These are phyloP conservation scores for Phytopythium montanum DNA, from an alignment of 352 stramenopile genomes.

Conservation along the genomic window DNA sequence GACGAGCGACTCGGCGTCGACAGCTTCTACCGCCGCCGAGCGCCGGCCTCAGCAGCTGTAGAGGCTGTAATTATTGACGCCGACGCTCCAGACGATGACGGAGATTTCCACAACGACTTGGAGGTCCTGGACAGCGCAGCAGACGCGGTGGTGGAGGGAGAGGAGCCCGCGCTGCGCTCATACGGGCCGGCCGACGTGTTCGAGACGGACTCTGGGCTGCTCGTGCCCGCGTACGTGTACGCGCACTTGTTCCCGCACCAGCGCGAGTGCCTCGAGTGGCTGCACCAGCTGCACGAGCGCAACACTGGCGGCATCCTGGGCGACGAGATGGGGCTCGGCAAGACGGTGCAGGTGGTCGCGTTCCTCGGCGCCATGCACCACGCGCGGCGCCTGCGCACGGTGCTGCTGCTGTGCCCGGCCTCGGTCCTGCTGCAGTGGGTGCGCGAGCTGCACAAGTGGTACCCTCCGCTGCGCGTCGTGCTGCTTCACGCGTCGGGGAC, in stretches of 20 bases:
- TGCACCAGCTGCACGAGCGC: constrained; percentile 95
- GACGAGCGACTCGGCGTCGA: constrained; percentile 17
- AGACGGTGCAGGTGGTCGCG: constrained; percentile 93
- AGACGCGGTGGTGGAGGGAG: constrained; percentile 4
- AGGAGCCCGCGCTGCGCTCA: constrained; percentile 6
- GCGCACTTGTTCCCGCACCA: constrained; percentile 93
- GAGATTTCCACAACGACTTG: constrained; percentile 24
- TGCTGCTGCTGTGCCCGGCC: constrained; percentile 94
- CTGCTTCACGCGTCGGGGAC: constrained; percentile 88
- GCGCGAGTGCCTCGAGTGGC: constrained; percentile 94
- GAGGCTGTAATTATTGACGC: constrained; percentile 1
- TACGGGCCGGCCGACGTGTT: constrained; percentile 51
- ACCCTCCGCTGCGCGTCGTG: constrained; percentile 83
- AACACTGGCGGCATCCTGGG: constrained; percentile 96
- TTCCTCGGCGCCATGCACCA: constrained; percentile 77
- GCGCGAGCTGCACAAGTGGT: constrained; percentile 93
- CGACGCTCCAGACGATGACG: constrained; percentile 22
- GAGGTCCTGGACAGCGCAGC: constrained; percentile 10
- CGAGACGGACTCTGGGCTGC: constrained; percentile 61
- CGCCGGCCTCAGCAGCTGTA: not conserved
- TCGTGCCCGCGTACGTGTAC: constrained; percentile 68
- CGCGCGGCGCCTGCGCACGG: constrained; percentile 47
- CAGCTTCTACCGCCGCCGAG: constrained; percentile 45
- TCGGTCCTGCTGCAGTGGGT: constrained; percentile 96
- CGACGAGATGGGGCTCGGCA: constrained; percentile 96